These are phyloP conservation scores for Tolypocladium endophyticum DNA, from an alignment of 2,329 filamentous ascomycete species.

Conservation along the genomic window DNA sequence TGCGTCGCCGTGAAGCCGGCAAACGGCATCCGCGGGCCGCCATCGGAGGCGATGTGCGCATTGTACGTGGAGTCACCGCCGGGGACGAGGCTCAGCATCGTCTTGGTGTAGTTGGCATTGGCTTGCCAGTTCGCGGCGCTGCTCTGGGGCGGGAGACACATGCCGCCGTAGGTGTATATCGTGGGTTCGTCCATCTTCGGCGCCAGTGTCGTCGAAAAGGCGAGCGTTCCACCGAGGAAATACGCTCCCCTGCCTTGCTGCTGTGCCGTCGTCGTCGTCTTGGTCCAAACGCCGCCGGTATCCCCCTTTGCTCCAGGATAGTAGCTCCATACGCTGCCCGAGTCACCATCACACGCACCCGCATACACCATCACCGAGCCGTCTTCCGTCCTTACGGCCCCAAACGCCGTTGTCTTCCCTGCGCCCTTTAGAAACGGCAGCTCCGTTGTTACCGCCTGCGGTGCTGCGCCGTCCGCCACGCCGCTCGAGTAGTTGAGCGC, in stretches of 20 bases:
- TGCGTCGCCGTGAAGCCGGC: conserved; percentile 80
- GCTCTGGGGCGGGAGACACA: conserved; percentile 56
- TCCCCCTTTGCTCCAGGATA: conserved; percentile 29
- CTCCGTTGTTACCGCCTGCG: conserved; percentile 40
- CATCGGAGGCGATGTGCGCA: conserved; percentile 26
- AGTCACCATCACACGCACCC: conserved; percentile 55
- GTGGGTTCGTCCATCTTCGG: conserved; percentile 41
- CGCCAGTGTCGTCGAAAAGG: conserved; percentile 54
- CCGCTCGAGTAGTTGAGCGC: conserved; percentile 54
- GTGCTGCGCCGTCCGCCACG: conserved; percentile 31
- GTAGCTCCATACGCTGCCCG: conserved; percentile 59
- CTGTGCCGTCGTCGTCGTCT: conserved; percentile 11
- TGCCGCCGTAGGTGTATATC: conserved; percentile 76
- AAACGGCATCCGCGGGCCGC: conserved; percentile 63
- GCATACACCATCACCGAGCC: conserved; percentile 65
- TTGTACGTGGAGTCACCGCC: conserved; percentile 20
- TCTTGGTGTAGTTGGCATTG: conserved; percentile 66
- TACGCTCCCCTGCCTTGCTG: conserved; percentile 26
- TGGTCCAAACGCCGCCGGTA: conserved; percentile 13
- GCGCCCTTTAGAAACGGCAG: conserved; percentile 52
- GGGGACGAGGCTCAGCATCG: conserved; percentile 60
- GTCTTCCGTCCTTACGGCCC: conserved; percentile 53
- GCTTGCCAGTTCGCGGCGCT: conserved; percentile 48
- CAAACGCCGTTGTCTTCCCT: conserved; percentile 46
- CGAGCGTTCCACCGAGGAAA: conserved; percentile 46